Evolutionary conservation across 78 protist species (phyloP).

Genomic region (Dictyostelium firmibasis): DNA sequence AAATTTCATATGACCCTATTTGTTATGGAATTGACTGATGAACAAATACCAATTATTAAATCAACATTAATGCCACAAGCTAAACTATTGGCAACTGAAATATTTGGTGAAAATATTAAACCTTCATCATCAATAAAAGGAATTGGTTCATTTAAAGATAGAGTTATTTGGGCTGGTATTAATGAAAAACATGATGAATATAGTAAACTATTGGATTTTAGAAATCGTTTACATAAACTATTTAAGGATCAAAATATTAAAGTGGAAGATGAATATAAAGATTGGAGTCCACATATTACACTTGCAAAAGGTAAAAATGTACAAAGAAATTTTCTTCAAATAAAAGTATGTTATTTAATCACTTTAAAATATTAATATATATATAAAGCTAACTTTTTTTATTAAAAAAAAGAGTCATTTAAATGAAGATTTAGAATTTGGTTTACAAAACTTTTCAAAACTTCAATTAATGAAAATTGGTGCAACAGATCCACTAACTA

Average conservation of each 20-base stretch:
- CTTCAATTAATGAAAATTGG: constrained; percentile 42
- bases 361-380: too few relatives aligned
- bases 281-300: constrained; percentile 56
- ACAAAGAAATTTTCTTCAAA: background rate
- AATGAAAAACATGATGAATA: constrained; percentile 6
- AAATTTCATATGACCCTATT: constrained; percentile 54
- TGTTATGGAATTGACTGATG: constrained; percentile 30
- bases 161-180: constrained; percentile 44
- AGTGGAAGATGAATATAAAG: constrained; percentile 14
- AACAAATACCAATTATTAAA: constrained; percentile 2
- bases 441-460: constrained; percentile 5
- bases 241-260: constrained; percentile 15
- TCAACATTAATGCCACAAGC: constrained; percentile 2
- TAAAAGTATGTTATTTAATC: background rate
- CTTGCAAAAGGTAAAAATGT: constrained; percentile 33
- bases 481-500: constrained; percentile 8
- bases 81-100: background rate
- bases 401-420: background rate
- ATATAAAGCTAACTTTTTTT: too few relatives aligned
- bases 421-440: constrained; percentile 9
- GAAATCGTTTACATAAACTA: background rate
- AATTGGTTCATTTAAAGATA: constrained; percentile 29
- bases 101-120: background rate
- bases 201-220: background rate
- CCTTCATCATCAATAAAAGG: background rate